These are phyloP conservation scores for Maudiozyma saulgeensis DNA, from an alignment of 805 yeast species.

Conservation along the genomic window DNA sequence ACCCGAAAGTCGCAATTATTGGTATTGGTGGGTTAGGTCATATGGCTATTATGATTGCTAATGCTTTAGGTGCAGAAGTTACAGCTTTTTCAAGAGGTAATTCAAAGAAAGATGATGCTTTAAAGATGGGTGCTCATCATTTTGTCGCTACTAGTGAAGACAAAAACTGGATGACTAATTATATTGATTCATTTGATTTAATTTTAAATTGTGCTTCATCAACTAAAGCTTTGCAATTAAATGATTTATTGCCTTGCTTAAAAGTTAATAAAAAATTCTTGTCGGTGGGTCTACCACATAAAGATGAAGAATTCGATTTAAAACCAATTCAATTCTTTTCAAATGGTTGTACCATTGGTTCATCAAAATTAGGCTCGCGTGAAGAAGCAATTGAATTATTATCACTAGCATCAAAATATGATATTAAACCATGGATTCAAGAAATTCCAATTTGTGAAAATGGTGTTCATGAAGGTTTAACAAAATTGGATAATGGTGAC, in stretches of 20 bases:
- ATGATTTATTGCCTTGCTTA: background rate
- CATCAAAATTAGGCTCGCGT: conserved; percentile 1
- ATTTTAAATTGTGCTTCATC: conserved; percentile 2
- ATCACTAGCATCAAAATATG: background rate
- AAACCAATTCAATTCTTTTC: background rate
- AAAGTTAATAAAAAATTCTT: conserved; percentile 1
- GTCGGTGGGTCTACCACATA: conserved; percentile 2
- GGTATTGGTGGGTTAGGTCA: conserved; percentile 4
- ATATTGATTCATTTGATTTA: background rate
- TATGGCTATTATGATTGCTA: conserved; percentile 3
- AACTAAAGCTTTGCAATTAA: background rate
- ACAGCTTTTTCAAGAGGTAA: conserved; percentile 1
- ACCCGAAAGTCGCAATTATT: conserved; percentile 1
- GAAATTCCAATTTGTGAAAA: background rate
- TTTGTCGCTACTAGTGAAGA: conserved; percentile 1
- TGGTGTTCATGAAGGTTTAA: conserved; percentile 3
- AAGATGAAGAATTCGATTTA: conserved; percentile 1
- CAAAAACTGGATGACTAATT: background rate
- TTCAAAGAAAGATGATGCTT: background rate
- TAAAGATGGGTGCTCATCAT: conserved; percentile 3
- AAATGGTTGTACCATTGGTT: background rate
- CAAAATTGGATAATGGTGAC: conserved; percentile 1
- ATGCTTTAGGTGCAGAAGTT: conserved; percentile 1
- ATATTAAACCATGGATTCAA: conserved; percentile 1
- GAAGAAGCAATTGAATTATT: conserved; percentile 1